Evolutionary conservation across 805 yeast genomes (phyloP), one percentile per base, ranked within the genome.

Genomic region (Metschnikowia rubicola): DNA sequence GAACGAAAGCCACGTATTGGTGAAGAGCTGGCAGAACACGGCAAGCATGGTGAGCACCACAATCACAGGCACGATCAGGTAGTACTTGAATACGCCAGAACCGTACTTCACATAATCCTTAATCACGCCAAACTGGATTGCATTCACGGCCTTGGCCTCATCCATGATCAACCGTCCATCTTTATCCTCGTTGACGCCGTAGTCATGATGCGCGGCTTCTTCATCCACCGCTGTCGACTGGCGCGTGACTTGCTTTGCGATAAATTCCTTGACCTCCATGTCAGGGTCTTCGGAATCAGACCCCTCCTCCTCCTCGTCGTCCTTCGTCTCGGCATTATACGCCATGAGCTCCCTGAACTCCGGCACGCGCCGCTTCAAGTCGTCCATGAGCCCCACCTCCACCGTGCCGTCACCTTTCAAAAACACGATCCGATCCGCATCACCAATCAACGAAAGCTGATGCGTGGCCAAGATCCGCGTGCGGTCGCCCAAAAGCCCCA

Each of bases 391-490:
- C 11, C 91, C 96, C 32, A 79, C 64, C 38, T 76, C 79, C 30
- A 85, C 67, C 0, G 77, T 58, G 0, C 88, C 83, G 44, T 84
- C 86, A 15, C 85, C 81, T 56, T 81, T 79, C 54, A 89, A 65
- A 51, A 84, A 86, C 10, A 89, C 73, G 30, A 89, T 68, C 39
- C 84, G 73, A 61, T 84, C 88, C 13, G 95, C 94, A 46, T 75
- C 66, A 17, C 79, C 79, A 51, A 88, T 77, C 50, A 88, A 70
- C 6, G 88, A 79, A 42, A 89, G 69, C 62, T 89, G 96, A 63
- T 88, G 96, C 0, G 96, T 89, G 2, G 95, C 95, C 57, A 88
- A 71, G 10, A 89, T 58, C 56, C 94, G 74, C 0, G 96, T 89
- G 57, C 77, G 80, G 15, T 66, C 64, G 35, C 68, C 66, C 49